Conservation (phyloP, 78 protist species). For the Acrasis kona region DNA sequence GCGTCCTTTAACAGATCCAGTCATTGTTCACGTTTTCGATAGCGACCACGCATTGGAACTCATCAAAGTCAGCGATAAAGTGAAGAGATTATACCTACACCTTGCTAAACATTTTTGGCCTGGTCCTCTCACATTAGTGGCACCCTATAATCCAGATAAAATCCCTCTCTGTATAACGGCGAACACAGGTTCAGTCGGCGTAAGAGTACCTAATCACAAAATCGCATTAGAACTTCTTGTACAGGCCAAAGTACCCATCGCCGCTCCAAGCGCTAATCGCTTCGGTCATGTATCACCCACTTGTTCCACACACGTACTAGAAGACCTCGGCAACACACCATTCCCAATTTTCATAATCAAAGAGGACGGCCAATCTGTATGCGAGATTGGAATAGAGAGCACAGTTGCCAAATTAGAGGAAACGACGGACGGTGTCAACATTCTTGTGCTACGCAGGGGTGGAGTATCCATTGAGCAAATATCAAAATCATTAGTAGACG, state of each 20-base stretch:
- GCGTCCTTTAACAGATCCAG: slow-evolving; percentile 80
- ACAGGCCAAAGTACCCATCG: slow-evolving; percentile 21
- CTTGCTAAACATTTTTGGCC: neutral
- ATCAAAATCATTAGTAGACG: neutral
- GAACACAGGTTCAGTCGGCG: slow-evolving; percentile 69
- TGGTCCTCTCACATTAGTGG: neutral
- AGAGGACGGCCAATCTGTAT: neutral
- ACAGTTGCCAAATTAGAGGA: slow-evolving; percentile 29
- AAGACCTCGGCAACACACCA: slow-evolving; percentile 20
- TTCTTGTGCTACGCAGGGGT: slow-evolving; percentile 27
- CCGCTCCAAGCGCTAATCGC: slow-evolving; percentile 64
- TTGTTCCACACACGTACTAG: slow-evolving; percentile 21
- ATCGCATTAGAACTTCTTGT: slow-evolving; percentile 15
- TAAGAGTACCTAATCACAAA: slow-evolving; percentile 63
- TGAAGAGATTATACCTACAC: neutral
- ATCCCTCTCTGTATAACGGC: slow-evolving; percentile 40
- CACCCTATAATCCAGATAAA: neutral
- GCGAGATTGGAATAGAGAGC: slow-evolving; percentile 36
- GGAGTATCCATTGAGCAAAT: neutral
- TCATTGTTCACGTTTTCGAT: slow-evolving; percentile 70
- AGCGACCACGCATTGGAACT: neutral
- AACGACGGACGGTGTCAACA: neutral
- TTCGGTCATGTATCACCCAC: slow-evolving; percentile 60
- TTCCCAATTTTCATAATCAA: neutral
- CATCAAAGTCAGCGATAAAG: neutral